Evolutionary conservation across 768 basidiomycete species (phyloP).

Genomic region (Serendipita vermifera): DNA sequence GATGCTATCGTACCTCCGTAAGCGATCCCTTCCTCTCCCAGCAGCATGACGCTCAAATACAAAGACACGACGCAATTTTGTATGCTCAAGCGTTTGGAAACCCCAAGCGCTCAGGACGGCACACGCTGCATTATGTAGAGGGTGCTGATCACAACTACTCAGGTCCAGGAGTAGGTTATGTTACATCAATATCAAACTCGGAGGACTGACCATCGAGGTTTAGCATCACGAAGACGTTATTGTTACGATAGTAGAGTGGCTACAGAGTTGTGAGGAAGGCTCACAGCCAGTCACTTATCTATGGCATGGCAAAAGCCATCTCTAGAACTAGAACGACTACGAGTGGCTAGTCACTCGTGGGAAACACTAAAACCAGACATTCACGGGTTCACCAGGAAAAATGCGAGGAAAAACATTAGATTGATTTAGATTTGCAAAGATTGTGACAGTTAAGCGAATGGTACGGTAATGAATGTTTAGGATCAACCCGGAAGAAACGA

Average conservation of each 20-base stretch:
- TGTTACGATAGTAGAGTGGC: conserved; percentile 57
- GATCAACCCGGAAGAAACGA: too few relatives aligned
- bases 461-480: too few relatives aligned
- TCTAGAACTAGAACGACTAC: too few relatives aligned
- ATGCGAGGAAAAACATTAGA: too few relatives aligned
- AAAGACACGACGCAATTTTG: conserved; percentile 34
- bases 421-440: too few relatives aligned
- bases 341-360: too few relatives aligned
- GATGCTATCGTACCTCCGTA: conserved; percentile 61
- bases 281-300: too few relatives aligned
- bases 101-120: conserved; percentile 46
- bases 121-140: conserved; percentile 56
- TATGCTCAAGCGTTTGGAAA: conserved; percentile 15
- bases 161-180: conserved; percentile 28
- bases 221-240: conserved; percentile 56
- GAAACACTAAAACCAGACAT: too few relatives aligned
- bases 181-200: not conserved
- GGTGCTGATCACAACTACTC: conserved; percentile 70
- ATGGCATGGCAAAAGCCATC: too few relatives aligned
- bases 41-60: not conserved
- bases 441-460: too few relatives aligned
- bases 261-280: too few relatives aligned
- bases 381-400: too few relatives aligned
- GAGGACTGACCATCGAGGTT: conserved; percentile 4
- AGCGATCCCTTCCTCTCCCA: conserved; percentile 20